Evolutionary conservation across 2,329 filamentous ascomycete genomes (phyloP).

Genomic region (Fusarium drepaniforme): DNA sequence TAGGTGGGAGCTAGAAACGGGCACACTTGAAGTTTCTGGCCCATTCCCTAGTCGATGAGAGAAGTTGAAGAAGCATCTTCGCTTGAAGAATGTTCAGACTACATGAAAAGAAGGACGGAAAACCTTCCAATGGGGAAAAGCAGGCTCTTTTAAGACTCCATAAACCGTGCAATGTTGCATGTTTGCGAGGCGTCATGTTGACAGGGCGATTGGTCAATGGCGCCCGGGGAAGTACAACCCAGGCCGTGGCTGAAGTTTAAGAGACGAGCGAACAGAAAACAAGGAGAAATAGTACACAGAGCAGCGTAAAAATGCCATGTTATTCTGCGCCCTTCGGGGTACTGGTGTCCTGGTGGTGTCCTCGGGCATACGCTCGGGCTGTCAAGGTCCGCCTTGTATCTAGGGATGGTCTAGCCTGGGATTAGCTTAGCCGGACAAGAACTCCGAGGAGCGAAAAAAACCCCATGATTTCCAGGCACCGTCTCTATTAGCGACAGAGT

Average conservation of each 20-base stretch:
- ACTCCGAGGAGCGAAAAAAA: neutral
- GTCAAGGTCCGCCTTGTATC: neutral
- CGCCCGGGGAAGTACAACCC: constrained; percentile 6
- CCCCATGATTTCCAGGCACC: constrained; percentile 1
- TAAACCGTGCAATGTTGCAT: neutral
- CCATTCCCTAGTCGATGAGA: neutral
- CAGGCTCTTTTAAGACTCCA: neutral
- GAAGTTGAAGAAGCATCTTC: neutral
- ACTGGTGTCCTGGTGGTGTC: neutral
- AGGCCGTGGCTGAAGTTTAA: neutral
- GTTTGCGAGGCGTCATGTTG: constrained; percentile 23
- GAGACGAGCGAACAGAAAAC: neutral
- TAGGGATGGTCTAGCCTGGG: neutral
- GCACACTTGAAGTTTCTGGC: neutral
- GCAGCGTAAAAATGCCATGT: neutral
- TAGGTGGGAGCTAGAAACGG: neutral
- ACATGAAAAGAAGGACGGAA: neutral
- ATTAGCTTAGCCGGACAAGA: neutral
- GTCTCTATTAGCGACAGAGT: constrained; percentile 1
- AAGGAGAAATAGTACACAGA: neutral
- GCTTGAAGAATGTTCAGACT: neutral
- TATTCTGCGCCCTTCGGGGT: neutral
- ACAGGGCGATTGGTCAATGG: constrained; percentile 33
- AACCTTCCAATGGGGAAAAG: neutral
- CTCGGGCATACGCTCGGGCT: constrained; percentile 3